Base-by-base conservation (phyloP, 2,329 filamentous ascomycete genomes). In the Colletotrichum melonis region DNA sequence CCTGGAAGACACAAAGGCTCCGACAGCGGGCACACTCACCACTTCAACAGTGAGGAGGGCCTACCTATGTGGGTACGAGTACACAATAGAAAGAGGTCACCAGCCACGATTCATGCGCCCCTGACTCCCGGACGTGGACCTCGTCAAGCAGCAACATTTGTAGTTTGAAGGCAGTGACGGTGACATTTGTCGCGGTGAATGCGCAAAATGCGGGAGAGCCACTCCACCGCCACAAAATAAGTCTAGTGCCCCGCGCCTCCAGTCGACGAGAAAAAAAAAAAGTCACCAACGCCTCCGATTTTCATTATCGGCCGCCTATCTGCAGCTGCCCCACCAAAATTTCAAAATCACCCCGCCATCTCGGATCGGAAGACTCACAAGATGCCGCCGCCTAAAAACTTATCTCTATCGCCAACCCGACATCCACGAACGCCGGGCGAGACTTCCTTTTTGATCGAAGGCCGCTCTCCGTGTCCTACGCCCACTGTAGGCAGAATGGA, bases 401-500 rank as follows among this genome's bases (percentile, higher is more conserved):
- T 66, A 38, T 49, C 69, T 69, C n/a, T 73, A 52, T 62, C 69
- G 73, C 69, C 64, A 57, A 64, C 58, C 7, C 42, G 42, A 49
- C 42, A 49, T 49, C 42, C 42, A 49, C 22, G 56, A 62, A 55
- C 32, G 60, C 62, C 67, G 60, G 71, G 71, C 49, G 71, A 73
- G 71, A 71, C 30, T 62, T 73, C 71, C 67, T 62, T 72, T 49
- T 74, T 72, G 66, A 73, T 72, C 55, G 71, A 63, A 63, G 73
- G 73, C 52, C 63, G 71, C 67, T 73, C 73, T 67, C 68, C 72
- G 63, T 72, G 72, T 68, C 63, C 69, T 68, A 68, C 72, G 49
- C 72, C 69, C 68, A 72, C 69, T 35, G 54, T 62, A 60, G 65
- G 62, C 62, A 69, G 46, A 54, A 78, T 78, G 76, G 76, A 77